Base-by-base conservation (phyloP, 2,329 filamentous ascomycete genomes). In the Penicillium frequentans region DNA sequence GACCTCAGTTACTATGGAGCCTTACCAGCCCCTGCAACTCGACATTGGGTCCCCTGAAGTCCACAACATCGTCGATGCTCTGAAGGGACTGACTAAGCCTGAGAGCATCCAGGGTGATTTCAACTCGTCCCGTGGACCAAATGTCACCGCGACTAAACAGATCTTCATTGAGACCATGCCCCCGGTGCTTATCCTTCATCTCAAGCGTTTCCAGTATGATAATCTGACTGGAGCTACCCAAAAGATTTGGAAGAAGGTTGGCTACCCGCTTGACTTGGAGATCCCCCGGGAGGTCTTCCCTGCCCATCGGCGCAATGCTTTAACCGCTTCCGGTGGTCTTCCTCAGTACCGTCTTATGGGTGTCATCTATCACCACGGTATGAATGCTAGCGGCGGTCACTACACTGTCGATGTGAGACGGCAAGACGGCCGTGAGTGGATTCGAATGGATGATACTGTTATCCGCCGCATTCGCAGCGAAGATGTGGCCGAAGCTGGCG, bases 181-280 rank as follows among this genome's bases (percentile, higher is more conserved):
- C 0, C 91, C 92, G 0, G 90, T 98, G 4, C 84, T 99, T 13
- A 96, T 98, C 53, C 83, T 99, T 9, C 95, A 99, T 70, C 82
- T 99, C 43, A 99, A 99, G 79, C 91, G 95, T 45, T 99, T 99
- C 81, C 91, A 97, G 68, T 98, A 96, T 68, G 92, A 98, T 68
- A 90, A 87, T 59, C 85, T 88, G 56, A 90, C 88, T 7, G 80
- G 80, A 45, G 92, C 92, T 24, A 96, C 92, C 0, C 89, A 96
- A 69, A 99, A 99, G 81, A 96, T 98, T 62, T 97, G 93, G 91
- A 99, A 98, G 80, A 96, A 93, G 79, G 83, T 99, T 57, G 93
- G 92, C 21, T 99, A 99, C 70, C 95, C 95, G 0, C 80, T 99
- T 27, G 93, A 98, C 69, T 82, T 99, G 50, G 93, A 98, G 72